Evolutionary conservation across 1,284 basidiomycete species (phyloP).

Genomic region (Boletus semigastroideus): DNA sequence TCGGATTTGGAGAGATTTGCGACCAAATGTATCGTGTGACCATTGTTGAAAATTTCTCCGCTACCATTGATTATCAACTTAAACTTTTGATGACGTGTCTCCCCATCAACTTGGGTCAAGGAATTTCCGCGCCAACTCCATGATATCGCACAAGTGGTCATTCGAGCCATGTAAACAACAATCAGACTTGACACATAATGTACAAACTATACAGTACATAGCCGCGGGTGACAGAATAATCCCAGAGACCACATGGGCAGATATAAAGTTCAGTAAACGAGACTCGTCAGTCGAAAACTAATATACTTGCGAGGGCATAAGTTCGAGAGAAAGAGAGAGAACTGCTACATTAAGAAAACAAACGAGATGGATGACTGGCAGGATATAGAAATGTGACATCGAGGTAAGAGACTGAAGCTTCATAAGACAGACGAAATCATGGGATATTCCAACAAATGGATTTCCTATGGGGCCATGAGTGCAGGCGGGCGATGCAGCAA

Average conservation of each 20-base stretch:
- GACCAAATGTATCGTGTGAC: no score
- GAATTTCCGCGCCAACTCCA: no score
- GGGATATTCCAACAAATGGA: constrained; percentile 2
- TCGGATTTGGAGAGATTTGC: no score
- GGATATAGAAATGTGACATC: constrained; percentile 21
- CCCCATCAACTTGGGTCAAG: no score
- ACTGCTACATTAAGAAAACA: constrained; percentile 19
- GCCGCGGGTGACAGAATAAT: no score
- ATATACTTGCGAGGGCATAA: constrained; percentile 8
- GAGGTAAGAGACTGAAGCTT: neutral
- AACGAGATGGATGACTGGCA: neutral
- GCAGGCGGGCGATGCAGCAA: constrained; percentile 34
- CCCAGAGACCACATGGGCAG: neutral
- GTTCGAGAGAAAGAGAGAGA: neutral
- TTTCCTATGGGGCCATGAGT: constrained; percentile 25
- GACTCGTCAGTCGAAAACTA: constrained; percentile 2
- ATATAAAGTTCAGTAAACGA: neutral
- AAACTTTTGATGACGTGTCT: neutral
- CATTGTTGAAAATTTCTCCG: no score
- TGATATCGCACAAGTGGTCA: no score
- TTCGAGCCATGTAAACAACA: no score
- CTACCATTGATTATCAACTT: no score
- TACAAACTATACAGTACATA: neutral
- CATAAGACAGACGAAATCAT: neutral
- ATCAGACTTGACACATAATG: neutral